Evolutionary conservation across 192 early-diverging fungal genomes (phyloP).

Genomic region (Backusella mclennaniae): DNA sequence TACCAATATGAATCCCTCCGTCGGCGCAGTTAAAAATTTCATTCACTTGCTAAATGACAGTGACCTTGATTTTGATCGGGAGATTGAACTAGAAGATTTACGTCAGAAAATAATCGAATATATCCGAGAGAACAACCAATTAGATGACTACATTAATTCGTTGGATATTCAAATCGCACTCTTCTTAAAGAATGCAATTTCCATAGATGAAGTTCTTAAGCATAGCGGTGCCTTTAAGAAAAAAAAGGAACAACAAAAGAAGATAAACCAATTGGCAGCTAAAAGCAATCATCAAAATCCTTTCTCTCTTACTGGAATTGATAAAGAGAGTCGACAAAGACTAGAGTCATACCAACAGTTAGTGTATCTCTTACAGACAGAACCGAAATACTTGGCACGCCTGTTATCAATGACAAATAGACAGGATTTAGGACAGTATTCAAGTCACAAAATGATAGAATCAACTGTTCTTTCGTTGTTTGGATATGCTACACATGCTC

Average conservation of each 20-base stretch:
- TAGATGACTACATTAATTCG: slow-evolving; percentile 77
- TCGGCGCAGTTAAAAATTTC: slow-evolving; percentile 85
- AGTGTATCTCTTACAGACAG: slow-evolving; percentile 96
- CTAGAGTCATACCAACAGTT: slow-evolving; percentile 88
- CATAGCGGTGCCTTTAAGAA: slow-evolving; percentile 31
- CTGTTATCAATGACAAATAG: slow-evolving; percentile 85
- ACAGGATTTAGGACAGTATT: slow-evolving; percentile 64
- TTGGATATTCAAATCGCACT: slow-evolving; percentile 96
- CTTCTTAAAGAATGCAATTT: slow-evolving; percentile 93
- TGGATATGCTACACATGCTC: slow-evolving; percentile 94
- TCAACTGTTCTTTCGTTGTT: slow-evolving; percentile 90
- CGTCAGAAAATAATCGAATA: slow-evolving; percentile 82
- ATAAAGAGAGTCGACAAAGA: slow-evolving; percentile 77
- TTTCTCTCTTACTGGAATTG: slow-evolving; percentile 72
- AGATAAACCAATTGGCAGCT: slow-evolving; percentile 39
- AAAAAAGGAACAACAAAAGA: slow-evolving; percentile 44
- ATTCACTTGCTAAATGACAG: slow-evolving; percentile 87
- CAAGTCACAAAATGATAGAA: slow-evolving; percentile 82
- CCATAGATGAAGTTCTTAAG: slow-evolving; percentile 91
- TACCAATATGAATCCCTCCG: slow-evolving; percentile 70
- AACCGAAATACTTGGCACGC: slow-evolving; percentile 88
- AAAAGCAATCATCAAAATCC: slow-evolving; percentile 31
- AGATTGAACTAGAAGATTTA: slow-evolving; percentile 76
- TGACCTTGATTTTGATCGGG: slow-evolving; percentile 93
- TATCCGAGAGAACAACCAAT: slow-evolving; percentile 88